These are phyloP conservation scores for Tolypocladium tundrense DNA, from an alignment of 2,329 filamentous ascomycete species.

Conservation along the genomic window DNA sequence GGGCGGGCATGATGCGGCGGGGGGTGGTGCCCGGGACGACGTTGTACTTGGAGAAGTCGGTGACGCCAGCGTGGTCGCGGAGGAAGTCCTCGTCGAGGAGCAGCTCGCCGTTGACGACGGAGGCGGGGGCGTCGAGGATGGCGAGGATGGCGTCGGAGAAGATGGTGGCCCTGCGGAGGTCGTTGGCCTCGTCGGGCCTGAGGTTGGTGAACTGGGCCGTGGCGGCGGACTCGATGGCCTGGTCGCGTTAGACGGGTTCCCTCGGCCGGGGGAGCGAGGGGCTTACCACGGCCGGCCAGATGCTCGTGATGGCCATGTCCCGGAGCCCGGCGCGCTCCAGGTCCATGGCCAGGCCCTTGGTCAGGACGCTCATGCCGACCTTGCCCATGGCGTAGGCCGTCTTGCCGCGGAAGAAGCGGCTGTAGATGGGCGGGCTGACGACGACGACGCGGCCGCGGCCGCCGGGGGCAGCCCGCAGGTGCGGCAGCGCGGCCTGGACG, in stretches of 20 bases:
- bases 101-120: conserved; percentile 58
- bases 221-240: conserved; percentile 64
- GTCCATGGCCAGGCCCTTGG: conserved; percentile 76
- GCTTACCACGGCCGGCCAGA: conserved; percentile 70
- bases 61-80: conserved; percentile 49
- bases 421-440: conserved; percentile 77
- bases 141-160: conserved; percentile 72
- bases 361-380: conserved; percentile 71
- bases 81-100: conserved; percentile 77
- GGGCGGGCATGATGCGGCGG: conserved; percentile 66
- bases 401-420: conserved; percentile 76
- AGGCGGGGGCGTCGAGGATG: conserved; percentile 51
- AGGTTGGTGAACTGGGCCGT: conserved; percentile 42
- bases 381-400: conserved; percentile 75
- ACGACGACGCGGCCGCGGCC: conserved; percentile 64
- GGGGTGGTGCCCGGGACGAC: conserved; percentile 55
- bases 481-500: conserved; percentile 58
- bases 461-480: conserved; percentile 35
- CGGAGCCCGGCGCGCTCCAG: conserved; percentile 45
- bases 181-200: conserved; percentile 36
- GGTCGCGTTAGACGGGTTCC: neutral
- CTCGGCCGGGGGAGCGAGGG: neutral
- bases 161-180: conserved; percentile 61
- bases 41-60: conserved; percentile 63
- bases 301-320: conserved; percentile 67